Base-by-base conservation (phyloP, 2,329 filamentous ascomycete genomes). In the Leptographium flavum region DNA sequence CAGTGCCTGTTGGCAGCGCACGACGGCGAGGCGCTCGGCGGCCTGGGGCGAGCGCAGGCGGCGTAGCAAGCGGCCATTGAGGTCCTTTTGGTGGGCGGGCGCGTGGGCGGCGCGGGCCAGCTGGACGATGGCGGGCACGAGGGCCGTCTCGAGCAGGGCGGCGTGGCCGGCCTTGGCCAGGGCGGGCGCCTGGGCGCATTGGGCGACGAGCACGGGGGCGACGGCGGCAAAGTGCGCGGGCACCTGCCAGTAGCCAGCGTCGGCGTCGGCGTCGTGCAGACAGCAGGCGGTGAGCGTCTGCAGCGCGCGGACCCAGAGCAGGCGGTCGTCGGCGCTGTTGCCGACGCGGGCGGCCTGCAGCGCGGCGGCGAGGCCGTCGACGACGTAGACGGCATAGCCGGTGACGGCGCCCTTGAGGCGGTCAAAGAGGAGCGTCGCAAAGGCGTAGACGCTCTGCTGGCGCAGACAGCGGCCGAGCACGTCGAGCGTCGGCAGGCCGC, bases 341-440 rank as follows among this genome's bases (percentile, higher is more conserved):
- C 63, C 63, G 5, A 60, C 56, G 53, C 71, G 63, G 9, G 64
- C 55, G 3, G 56, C 60, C 43, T 56, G 63, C 32, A 94, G 71
- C 17, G 83, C 68, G 39, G 74, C 70, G 25, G 83, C 77, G 0
- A 80, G 77, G 52, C 79, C 80, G 35, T 94, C 87, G 47, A 94
- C 63, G 25, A 94, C 67, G 58, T 94, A 94, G 49, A 80, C 82
- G 2, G 86, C 81, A 60, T 98, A 98, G 62, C 80, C 83, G 10
- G 92, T 96, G 47, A 96, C 87, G 47, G 96, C 90, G 8, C 87
- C 92, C 72, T 92, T 92, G 50, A 96, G 79, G 52, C 77, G 83
- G 47, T 80, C 77, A 56, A 94, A 94, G 63, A 96, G 88, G 14
- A 73, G 66, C 32, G 77, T 66, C 37, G 93, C 68, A 67, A 95